Evolutionary conservation across 805 yeast genomes (phyloP).

Genomic region (Zygoascus flipseniorum): DNA sequence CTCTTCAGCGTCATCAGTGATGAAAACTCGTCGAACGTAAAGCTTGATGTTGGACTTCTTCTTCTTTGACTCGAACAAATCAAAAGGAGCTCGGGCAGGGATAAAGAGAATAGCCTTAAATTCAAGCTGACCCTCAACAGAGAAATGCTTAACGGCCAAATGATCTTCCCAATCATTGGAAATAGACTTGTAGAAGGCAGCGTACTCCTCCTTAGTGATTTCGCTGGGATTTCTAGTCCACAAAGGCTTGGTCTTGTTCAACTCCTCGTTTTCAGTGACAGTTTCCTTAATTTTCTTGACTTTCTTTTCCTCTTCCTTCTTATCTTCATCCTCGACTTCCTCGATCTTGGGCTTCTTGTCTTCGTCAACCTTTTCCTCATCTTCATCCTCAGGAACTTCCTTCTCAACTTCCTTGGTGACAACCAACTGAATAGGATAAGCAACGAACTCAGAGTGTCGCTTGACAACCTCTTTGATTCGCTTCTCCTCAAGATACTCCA

Average conservation of each 20-base stretch:
- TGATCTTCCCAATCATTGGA: constrained; percentile 99
- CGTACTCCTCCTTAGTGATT: constrained; percentile 96
- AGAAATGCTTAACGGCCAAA: constrained; percentile 97
- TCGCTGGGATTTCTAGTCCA: constrained; percentile 99
- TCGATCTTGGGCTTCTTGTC: constrained; percentile 67
- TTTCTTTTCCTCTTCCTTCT: constrained; percentile 62
- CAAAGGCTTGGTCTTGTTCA: constrained; percentile 96
- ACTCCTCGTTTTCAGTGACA: constrained; percentile 94
- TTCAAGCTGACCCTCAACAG: constrained; percentile 99
- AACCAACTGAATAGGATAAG: constrained; percentile 97
- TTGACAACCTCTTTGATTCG: constrained; percentile 98
- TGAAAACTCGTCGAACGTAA: constrained; percentile 98
- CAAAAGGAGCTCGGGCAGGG: constrained; percentile 99
- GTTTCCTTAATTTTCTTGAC: constrained; percentile 85
- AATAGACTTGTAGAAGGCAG: constrained; percentile 97
- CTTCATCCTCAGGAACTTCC: constrained; percentile 85
- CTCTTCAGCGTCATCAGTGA: constrained; percentile 99
- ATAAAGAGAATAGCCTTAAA: constrained; percentile 95
- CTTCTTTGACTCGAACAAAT: constrained; percentile 96
- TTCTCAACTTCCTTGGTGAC: constrained; percentile 98
- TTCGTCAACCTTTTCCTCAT: constrained; percentile 48
- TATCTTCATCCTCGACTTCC: constrained; percentile 68
- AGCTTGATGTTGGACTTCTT: constrained; percentile 98
- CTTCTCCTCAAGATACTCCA: constrained; percentile 98
- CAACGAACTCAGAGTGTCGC: constrained; percentile 98